Base-by-base conservation (phyloP, 768 basidiomycete species). In the Amanita rubescens region DNA sequence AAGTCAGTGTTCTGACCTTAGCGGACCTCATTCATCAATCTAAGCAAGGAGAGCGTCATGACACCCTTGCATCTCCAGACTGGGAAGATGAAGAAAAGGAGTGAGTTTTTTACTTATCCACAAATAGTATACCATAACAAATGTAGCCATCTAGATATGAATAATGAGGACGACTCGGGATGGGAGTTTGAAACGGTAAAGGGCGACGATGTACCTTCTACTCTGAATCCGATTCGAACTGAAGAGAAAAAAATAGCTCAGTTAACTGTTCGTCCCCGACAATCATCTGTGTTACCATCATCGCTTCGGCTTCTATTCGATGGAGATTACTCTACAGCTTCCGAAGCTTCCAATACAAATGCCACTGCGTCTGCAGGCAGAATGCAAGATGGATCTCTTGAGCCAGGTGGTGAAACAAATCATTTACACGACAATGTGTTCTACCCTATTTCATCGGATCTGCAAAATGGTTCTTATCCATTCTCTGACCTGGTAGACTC, bases 101-200 rank as follows among this genome's bases (percentile, higher is more conserved):
- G 79, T 78, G 57, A 57, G 72, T 66, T 48, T 17, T 47, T 45
- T 17, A 15, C 32, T 25, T 39, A 25, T 22, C 43, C 4, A 7
- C n/a, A 14, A 49, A 42, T 38, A 27, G 34, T 32, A 55, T 53
- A 25, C 39, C 19, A n/a, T 50, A 10, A n/a, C 33, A 34, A 8
- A 22, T 20, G 3, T 39, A 62, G 62, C 53, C 61, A 62, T 39
- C 55, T 55, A 45, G 58, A 55, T 47, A 30, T 56, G 25, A 51
- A 69, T 35, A 34, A 51, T 9, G 69, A 71, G 30, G 71, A 73
- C 20, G 70, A 70, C 49, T 68, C 62, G 65, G 74, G 74, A 51
- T 89, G 88, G 89, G 84, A 88, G 62, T 91, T 90, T 60, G 88
- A 90, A 53, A 87, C 87, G 0, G 68, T 88, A 32, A 75, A 80